Conservation (phyloP, 1,284 basidiomycete genomes). For the Neonothopanus nambi region DNA sequence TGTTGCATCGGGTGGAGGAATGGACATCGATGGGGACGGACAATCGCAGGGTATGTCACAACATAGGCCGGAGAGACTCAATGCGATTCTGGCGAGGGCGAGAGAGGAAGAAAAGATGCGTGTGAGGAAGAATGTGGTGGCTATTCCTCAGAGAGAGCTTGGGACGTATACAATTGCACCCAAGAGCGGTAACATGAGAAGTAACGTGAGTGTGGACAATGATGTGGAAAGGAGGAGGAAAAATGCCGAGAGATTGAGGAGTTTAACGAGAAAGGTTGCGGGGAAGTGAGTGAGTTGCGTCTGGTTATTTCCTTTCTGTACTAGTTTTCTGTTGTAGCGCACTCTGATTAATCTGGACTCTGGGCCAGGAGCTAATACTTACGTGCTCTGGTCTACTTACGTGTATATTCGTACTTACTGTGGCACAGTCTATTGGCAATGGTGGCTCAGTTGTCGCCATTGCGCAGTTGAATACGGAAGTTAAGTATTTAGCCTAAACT, state of each 20-base stretch:
- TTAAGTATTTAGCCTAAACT: too few species aligned
- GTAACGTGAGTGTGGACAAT: constrained; percentile 58
- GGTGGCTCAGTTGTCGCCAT: too few species aligned
- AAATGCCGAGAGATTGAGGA: constrained; percentile 69
- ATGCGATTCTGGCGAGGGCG: constrained; percentile 69
- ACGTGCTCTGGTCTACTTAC: too few species aligned
- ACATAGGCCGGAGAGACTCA: constrained; percentile 41
- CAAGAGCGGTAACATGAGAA: constrained; percentile 45
- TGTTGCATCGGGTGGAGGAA: constrained; percentile 32
- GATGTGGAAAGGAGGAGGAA: constrained; percentile 71
- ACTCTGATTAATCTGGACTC: too few species aligned
- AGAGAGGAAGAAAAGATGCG: constrained; percentile 67
- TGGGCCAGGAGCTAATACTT: too few species aligned
- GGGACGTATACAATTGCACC: constrained; percentile 74
- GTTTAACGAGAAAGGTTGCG: constrained; percentile 50
- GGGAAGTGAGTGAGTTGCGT: constrained; percentile 9
- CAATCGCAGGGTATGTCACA: constrained; percentile 30
- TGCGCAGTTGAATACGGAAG: too few species aligned
- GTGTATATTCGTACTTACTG: too few species aligned
- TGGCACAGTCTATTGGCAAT: too few species aligned
- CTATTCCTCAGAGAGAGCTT: constrained; percentile 70
- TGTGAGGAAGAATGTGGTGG: constrained; percentile 73
- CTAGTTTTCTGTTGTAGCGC: too few species aligned
- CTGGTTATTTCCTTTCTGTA: too few species aligned
- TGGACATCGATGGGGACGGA: constrained; percentile 21